Evolutionary conservation across 805 yeast genomes (phyloP), one percentile per base, ranked within the genome.

Genomic region (Lipomyces spencermartinsiae): DNA sequence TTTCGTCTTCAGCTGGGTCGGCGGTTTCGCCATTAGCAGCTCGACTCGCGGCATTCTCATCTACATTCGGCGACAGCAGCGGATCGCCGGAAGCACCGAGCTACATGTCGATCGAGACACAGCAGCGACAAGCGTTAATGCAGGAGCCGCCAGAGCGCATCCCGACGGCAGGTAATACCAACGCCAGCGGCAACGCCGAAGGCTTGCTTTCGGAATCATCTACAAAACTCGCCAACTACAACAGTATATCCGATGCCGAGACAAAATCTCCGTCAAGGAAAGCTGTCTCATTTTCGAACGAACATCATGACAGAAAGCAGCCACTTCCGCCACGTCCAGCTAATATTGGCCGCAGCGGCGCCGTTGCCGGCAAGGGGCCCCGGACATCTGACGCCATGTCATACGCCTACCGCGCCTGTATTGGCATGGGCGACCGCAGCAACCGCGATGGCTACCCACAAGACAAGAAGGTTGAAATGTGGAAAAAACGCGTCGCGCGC

Each of bases 401-500:
- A 14, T 65, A 25, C 51, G 69, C 66, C 6, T 68, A 65, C 51
- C 69, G 71, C 55, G 67, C 70, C 4, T 67, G 67, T 43, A 62
- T 65, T 55, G 65, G 67, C 39, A 29, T 65, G 37, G 29, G 58
- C 34, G 62, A 31, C 19, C n/a, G 22, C 33, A 29, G 43, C 49
- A 58, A 64, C 39, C 14, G 58, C 31, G 63, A 53, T 31, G 10
- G 19, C 35, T 14, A 10, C n/a, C 66, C 71, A 4, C 53, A 79
- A 16, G 91, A 87, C 71, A 85, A 83, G 66, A 83, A 80, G 58
- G 82, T 83, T 31, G 88, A 85, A 25, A 72, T 80, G 22, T 89
- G 93, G 93, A 83, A 82, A 64, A 78, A 79, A 39, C 80, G 92
- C 57, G 80, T 87, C 1, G 70, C 77, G n/a, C 75, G 78, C 4